Base-by-base conservation (phyloP, 2,329 filamentous ascomycete genomes). In the Fusarium incarnatum region DNA sequence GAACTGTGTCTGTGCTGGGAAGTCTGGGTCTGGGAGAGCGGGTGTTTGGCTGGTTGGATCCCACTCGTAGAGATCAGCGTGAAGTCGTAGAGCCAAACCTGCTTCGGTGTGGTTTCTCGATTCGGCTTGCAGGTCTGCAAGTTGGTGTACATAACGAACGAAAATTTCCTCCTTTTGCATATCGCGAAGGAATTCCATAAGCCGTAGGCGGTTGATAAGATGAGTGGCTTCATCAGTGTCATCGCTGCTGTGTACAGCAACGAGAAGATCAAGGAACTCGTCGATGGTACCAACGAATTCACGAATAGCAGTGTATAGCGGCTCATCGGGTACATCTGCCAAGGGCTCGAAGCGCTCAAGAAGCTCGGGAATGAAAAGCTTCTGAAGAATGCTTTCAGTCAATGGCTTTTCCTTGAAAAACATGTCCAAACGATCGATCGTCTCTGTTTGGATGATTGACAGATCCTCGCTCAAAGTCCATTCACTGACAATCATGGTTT, bases 141-240 rank as follows among this genome's bases (percentile, higher is more conserved):
- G 86, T 79, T 98, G 94, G 77, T 98, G 95, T 16, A 98, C 94
- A 75, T 98, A 98, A 70, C 94, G 91, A 70, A 97, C 92, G 79
- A 97, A 98, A 60, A 98, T 97, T 75, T 98, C 94, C 78, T 97
- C 94, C 77, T 97, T 97, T 72, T 97, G 93, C 91, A 98, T 97
- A 77, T 98, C 94, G 71, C 94, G 92, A 73, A 98, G 86, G 81
- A 98, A 98, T 73, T 98, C 94, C 94, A 98, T 98, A 27, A 98
- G 84, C 59, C 93, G 89, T 54, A 98, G 83, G 1, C 94, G 93
- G 79, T 98, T 94, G 80, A 97, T 93, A 70, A 97, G 92, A 65
- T 92, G 89, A 10, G 92, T 91, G 2, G 92, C 90, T 76, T 97
- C 94, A 46, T 89, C 91, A 7, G 85, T 87, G 40, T 84, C 86